phyloP scores from a whole-genome alignment of 176 grass and related monocot genomes.

The Metroxylon sagu region DNA sequence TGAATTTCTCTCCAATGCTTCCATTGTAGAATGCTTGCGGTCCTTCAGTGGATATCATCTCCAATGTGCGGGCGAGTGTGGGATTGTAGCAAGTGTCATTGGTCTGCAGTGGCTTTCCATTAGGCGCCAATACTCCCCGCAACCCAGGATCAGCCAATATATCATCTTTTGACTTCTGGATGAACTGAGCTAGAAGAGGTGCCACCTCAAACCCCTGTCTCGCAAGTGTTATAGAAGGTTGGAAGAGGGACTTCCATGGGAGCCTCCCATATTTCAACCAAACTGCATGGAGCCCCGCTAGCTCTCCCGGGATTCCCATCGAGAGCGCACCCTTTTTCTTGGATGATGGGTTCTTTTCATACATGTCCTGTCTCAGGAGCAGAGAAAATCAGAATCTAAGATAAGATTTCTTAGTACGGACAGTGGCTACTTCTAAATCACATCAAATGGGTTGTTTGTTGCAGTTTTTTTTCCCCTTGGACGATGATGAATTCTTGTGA shows the following conservation, averaged over 20 bases:
- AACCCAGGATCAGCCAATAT: conserved; percentile 76
- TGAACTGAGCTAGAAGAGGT: conserved; percentile 28
- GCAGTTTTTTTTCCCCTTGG: too few relatives aligned
- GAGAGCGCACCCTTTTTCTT: conserved; percentile 56
- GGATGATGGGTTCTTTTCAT: conserved; percentile 32
- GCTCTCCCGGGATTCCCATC: conserved; percentile 86
- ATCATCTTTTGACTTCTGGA: conserved; percentile 7
- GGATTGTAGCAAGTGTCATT: conserved; percentile 70
- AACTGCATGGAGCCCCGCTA: conserved; percentile 59
- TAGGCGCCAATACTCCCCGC: conserved; percentile 47
- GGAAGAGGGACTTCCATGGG: conserved; percentile 56
- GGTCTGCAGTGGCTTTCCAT: conserved; percentile 28
- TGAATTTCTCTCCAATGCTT: conserved; percentile 39
- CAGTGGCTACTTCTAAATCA: too few relatives aligned
- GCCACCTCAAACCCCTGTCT: conserved; percentile 49
- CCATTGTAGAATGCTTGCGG: conserved; percentile 51
- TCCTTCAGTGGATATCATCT: conserved; percentile 45
- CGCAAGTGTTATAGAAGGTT: conserved; percentile 60
- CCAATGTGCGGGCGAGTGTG: conserved; percentile 41
- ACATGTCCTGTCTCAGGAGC: conserved; percentile 60
- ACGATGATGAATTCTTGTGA: too few relatives aligned
- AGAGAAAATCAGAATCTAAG: not conserved
- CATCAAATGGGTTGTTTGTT: too few relatives aligned
- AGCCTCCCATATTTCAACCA: conserved; percentile 65
- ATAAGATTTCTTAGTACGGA: too few relatives aligned